Evolutionary conservation across 169 alveolate genomes (phyloP), one percentile per base, ranked within the genome.

Genomic region (Eimeria acervulina): DNA sequence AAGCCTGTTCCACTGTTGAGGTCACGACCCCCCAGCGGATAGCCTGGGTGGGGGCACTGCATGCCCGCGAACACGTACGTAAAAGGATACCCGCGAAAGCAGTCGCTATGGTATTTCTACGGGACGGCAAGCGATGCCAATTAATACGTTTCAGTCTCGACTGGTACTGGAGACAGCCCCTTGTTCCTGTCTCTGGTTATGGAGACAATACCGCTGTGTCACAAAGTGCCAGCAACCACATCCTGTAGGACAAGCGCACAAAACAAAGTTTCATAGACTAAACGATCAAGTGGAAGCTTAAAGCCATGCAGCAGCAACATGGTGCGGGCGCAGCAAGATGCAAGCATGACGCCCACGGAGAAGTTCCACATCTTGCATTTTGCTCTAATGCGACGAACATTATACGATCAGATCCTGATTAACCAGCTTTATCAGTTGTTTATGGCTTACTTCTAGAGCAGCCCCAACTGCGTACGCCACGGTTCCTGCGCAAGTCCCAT

Each of bases 401-500:
- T 21, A 31, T 31, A 12, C 44, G 78, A 42, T 23, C 44, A 23
- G 21, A 10, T 12, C 44, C 78, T 31, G 44, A 7, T 12, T 31
- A 19, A 68, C 44, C 26, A 68, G 13, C 31, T 63, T n/a, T n/a
- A 63, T n/a, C 74, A 63, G 26, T 7, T 21, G 40, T 7, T n/a
- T n/a, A 2, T 26, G 36, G 38, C 96, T 70, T 74, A 96, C 97
- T 95, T 96, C 96, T 70, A 97, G 87, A 33, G 96, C 33, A 70
- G 97, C 80, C 93, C 98, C 98, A 51, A 98, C 97, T 33, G 96
- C 90, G 95, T 96, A 98, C 8, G 98, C 97, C 28, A 98, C 98
- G 74, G 96, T 93, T 59, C 98, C 98, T 21, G 98, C 98, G 70
- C 97, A 95, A 31, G 97, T 94, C 36, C 98, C 98, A 63, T 97